Evolutionary conservation across 176 grass and related monocot species (phyloP).

Genomic region (Paspalum notatum): DNA sequence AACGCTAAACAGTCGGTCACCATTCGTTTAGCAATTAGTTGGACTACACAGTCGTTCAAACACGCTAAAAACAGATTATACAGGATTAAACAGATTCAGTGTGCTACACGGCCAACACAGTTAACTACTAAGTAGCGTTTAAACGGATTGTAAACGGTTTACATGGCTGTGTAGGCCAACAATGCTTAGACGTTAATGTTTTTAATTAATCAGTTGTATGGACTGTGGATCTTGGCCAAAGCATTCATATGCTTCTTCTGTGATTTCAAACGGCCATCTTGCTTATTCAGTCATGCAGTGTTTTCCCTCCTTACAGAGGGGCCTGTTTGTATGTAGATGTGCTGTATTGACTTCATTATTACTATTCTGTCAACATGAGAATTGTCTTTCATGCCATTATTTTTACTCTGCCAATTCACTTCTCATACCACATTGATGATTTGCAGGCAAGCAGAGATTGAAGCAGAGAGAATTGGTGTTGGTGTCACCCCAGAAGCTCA

Average conservation of each 20-base stretch:
- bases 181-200: not conserved
- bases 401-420: not conserved
- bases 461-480: constrained; percentile 87
- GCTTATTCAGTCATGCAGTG: not conserved
- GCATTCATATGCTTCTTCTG: constrained; percentile 20
- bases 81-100: no score
- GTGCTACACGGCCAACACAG: no score
- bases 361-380: constrained; percentile 19
- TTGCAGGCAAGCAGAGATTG: constrained; percentile 86
- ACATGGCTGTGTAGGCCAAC: no score
- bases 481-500: constrained; percentile 94
- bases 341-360: constrained; percentile 12
- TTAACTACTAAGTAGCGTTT: no score
- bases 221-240: not conserved
- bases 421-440: constrained; percentile 31
- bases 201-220: constrained; percentile 3
- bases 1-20: no score
- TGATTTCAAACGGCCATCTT: constrained; percentile 15
- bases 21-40: no score
- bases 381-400: constrained; percentile 20
- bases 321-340: not conserved
- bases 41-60: no score
- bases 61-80: no score
- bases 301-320: not conserved
- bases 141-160: no score